A percentile compares a stretch with the other conserved stretches of the same genome.
Evolutionary conservation across 1,284 basidiomycete genomes (phyloP).

Genomic region (Ustilago esculenta): DNA sequence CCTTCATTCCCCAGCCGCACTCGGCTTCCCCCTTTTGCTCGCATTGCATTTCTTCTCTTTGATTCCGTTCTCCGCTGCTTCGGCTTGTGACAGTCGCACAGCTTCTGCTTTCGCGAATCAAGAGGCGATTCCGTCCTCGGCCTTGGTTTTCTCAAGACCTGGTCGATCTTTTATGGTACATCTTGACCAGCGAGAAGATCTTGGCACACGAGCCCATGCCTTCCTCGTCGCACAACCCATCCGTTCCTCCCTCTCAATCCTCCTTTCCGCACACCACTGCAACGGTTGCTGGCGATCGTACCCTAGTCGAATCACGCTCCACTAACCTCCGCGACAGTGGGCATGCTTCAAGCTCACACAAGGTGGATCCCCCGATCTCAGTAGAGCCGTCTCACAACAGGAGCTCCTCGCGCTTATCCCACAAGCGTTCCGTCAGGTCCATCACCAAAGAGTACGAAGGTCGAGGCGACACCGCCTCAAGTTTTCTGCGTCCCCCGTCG

Average conservation of each 20-base stretch:
- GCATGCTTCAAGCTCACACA: slow-evolving; percentile 6
- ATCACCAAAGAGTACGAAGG: slow-evolving; percentile 37
- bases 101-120: too few species aligned
- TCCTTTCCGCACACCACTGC: background rate
- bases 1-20: too few species aligned
- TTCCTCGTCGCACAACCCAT: slow-evolving; percentile 8
- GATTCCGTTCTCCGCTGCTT: too few species aligned
- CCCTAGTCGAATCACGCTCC: slow-evolving; percentile 18
- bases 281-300: slow-evolving; percentile 17
- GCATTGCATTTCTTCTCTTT: too few species aligned
- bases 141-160: too few species aligned
- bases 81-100: too few species aligned
- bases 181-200: background rate
- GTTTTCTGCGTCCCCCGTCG: slow-evolving; percentile 8
- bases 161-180: too few species aligned
- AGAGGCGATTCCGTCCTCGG: too few species aligned
- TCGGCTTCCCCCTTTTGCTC: too few species aligned
- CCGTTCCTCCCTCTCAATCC: slow-evolving; percentile 1
- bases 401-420: slow-evolving; percentile 13
- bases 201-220: slow-evolving; percentile 22
- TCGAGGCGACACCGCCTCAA: slow-evolving; percentile 5
- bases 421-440: slow-evolving; percentile 43
- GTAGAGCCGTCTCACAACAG: slow-evolving; percentile 1
- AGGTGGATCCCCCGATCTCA: background rate
- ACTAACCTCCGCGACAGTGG: slow-evolving; percentile 14